phyloP scores from a whole-genome alignment of 1,139 yeast genomes.

The Chernovozyma sophiae-reginae region DNA sequence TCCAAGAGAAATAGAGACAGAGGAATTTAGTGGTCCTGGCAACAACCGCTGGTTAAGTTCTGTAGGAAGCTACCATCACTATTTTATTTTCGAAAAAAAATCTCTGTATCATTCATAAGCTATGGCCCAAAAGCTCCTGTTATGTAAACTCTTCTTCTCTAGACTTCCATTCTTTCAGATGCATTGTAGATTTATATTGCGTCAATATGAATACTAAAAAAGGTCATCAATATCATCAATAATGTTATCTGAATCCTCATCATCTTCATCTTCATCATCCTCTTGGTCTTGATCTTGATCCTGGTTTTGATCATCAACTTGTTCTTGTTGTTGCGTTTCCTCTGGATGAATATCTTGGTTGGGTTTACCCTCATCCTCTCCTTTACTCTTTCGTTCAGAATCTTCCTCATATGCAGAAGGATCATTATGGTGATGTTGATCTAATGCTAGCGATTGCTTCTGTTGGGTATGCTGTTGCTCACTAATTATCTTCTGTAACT shows the following conservation, averaged over 20 bases:
- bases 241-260: slow-evolving; percentile 38
- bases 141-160: too few relatives aligned
- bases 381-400: slow-evolving; percentile 24
- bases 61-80: too few relatives aligned
- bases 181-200: too few relatives aligned
- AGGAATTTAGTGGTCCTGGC: too few relatives aligned
- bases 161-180: too few relatives aligned
- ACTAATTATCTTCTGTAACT: slow-evolving; percentile 42
- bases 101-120: too few relatives aligned
- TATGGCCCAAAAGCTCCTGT: too few relatives aligned
- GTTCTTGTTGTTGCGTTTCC: neutral
- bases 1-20: too few relatives aligned
- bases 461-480: slow-evolving; percentile 20
- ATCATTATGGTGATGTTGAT: slow-evolving; percentile 17
- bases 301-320: slow-evolving; percentile 16
- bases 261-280: slow-evolving; percentile 26
- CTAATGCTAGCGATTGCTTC: slow-evolving; percentile 11
- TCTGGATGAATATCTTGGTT: neutral
- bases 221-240: slow-evolving; percentile 40
- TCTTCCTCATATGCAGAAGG: slow-evolving; percentile 19
- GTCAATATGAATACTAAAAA: too few relatives aligned
- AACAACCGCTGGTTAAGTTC: too few relatives aligned
- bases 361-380: slow-evolving; percentile 11
- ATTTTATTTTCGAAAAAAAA: too few relatives aligned
- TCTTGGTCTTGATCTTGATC: slow-evolving; percentile 27